A percentile compares a stretch with the other conserved stretches of the same genome.
Evolutionary conservation across 345 rosid genomes (phyloP).

Genomic region (Eucalyptus curtisii): DNA sequence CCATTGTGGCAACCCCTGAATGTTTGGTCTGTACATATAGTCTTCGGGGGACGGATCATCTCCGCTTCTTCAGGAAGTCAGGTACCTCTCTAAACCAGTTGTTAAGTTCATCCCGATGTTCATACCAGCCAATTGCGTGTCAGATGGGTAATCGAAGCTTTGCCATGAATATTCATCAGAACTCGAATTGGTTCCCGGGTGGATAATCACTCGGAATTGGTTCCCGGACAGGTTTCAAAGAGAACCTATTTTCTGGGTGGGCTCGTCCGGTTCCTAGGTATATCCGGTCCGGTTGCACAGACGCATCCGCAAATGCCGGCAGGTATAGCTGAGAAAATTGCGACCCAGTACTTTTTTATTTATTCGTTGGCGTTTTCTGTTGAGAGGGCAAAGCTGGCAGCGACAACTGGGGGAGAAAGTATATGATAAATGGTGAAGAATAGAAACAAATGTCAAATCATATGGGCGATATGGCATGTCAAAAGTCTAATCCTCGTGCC

Average conservation of each 20-base stretch:
- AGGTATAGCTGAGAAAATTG: background rate
- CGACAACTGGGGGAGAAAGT: background rate
- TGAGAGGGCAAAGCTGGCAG: background rate
- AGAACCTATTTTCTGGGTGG: too few species aligned
- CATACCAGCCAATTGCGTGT: conserved; percentile 21
- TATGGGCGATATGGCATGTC: background rate
- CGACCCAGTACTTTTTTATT: background rate
- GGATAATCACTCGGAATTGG: too few species aligned
- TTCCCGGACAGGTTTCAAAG: too few species aligned
- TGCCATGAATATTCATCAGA: conserved; percentile 10
- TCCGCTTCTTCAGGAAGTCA: conserved; percentile 6
- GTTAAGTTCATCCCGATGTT: conserved; percentile 11
- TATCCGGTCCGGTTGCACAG: too few species aligned
- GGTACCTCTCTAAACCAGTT: background rate
- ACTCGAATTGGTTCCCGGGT: background rate
- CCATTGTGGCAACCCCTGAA: background rate
- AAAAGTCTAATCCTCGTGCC: background rate
- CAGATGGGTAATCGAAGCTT: conserved; percentile 27
- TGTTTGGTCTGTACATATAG: background rate
- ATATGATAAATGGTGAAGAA: background rate
- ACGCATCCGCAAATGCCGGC: background rate
- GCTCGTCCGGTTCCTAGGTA: accelerated
- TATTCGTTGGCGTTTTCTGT: background rate
- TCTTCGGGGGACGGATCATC: conserved; percentile 8
- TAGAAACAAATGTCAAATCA: background rate